Base-by-base conservation (phyloP, 208 protist species). In the Sergeia podlipaevii region DNA sequence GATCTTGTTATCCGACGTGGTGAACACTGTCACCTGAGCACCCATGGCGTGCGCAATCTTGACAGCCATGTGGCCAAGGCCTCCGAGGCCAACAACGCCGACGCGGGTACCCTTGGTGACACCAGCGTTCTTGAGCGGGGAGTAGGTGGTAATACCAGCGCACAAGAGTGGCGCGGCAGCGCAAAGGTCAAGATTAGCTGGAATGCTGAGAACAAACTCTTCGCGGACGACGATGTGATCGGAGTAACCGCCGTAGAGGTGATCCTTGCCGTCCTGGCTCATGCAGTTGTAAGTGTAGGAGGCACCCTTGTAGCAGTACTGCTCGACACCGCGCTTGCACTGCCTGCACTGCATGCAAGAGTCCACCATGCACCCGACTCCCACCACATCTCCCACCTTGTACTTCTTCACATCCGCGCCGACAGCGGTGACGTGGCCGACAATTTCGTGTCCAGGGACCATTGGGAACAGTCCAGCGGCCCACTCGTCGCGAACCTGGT, bases 361-460 rank as follows among this genome's bases (percentile, higher is more conserved):
- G 67, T 86, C 80, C 51, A 92, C 84, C 42, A 84, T 68, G 68
- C 76, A 88, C 26, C 85, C 85, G 17, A 92, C 76, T 20, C 77
- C 85, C 34, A 90, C 79, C 0, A 52, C 20, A 47, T 87, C 74
- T 13, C 85, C 85, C 2, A 83, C 71, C 50, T 75, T 77, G 57
- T 81, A 72, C 33, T 72, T 72, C 32, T 56, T 89, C 6, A 87
- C 80, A 44, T 65, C 65, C 10, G 64, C 27, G 30, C 81, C 78
- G n/a, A 84, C 73, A 15, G 49, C 42, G 18, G 61, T 74, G 38
- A 93, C 86, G 52, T 84, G 60, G 21, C 86, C 86, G 17, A 90
- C 75, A 59, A 90, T 86, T 68, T 93, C 86, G 70, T 93, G 86
- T n/a, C 82, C 82, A 21, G 75, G 75, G 27, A 90, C 75, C 77